Evolutionary conservation across 148 eudicot genomes (phyloP).

Genomic region (Dysphania ambrosioides): DNA sequence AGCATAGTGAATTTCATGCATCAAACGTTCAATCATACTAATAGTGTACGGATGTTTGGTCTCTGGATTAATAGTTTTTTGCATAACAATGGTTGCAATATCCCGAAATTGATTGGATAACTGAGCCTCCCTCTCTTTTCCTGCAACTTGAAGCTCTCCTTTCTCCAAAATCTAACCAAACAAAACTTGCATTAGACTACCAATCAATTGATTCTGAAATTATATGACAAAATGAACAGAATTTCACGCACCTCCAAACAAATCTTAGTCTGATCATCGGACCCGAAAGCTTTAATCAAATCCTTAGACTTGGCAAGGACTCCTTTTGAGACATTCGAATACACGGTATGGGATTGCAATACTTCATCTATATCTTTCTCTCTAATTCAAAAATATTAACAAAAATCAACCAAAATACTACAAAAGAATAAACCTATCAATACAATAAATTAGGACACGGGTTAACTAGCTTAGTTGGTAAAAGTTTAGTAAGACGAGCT

Average conservation of each 20-base stretch:
- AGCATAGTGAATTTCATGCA: conserved; percentile 99
- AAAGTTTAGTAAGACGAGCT: too few species aligned
- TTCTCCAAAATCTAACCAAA: conserved; percentile 82
- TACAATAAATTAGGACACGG: too few species aligned
- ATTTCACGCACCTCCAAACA: conserved; percentile 60
- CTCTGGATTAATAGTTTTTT: conserved; percentile 89
- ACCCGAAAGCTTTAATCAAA: conserved; percentile 64
- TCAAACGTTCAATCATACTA: conserved; percentile 96
- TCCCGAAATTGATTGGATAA: conserved; percentile 89
- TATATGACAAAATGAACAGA: background rate
- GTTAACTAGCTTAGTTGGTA: too few species aligned
- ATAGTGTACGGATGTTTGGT: conserved; percentile 90
- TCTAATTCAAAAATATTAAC: conserved; percentile 26
- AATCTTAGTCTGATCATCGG: conserved; percentile 70
- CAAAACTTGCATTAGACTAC: background rate
- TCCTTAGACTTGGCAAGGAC: conserved; percentile 84
- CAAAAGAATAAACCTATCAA: too few species aligned
- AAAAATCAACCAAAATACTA: too few species aligned
- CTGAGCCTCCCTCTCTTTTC: conserved; percentile 97
- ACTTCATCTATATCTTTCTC: conserved; percentile 97
- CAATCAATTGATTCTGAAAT: background rate
- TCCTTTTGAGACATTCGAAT: conserved; percentile 85
- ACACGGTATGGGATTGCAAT: conserved; percentile 87
- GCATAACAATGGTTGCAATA: conserved; percentile 96
- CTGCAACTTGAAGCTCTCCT: conserved; percentile 98